These are phyloP conservation scores for Penicillium italicum DNA, from an alignment of 2,329 filamentous ascomycete genomes.

Conservation along the genomic window DNA sequence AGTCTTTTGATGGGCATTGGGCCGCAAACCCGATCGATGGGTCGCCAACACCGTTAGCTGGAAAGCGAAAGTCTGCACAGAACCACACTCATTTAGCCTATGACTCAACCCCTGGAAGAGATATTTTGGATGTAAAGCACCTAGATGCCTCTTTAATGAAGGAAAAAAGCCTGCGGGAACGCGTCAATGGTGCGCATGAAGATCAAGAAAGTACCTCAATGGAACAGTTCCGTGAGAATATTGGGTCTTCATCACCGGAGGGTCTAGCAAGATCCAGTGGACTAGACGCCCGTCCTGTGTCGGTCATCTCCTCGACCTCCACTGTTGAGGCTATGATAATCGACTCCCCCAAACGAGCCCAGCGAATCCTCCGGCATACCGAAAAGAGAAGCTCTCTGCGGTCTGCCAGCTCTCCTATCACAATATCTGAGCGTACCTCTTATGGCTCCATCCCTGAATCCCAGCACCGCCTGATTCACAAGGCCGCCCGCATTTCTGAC, in stretches of 20 bases:
- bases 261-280: slow-evolving; percentile 25
- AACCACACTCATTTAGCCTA: not conserved
- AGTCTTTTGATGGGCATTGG: slow-evolving; percentile 60
- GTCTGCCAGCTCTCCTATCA: slow-evolving; percentile 45
- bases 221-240: slow-evolving; percentile 49
- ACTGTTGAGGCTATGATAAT: slow-evolving; percentile 57
- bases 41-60: slow-evolving; percentile 15
- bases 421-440: slow-evolving; percentile 46
- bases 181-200: slow-evolving; percentile 29
- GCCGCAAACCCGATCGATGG: slow-evolving; percentile 18
- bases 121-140: slow-evolving; percentile 15
- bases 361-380: slow-evolving; percentile 51
- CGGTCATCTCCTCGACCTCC: slow-evolving; percentile 51
- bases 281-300: slow-evolving; percentile 43
- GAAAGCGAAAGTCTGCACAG: slow-evolving; percentile 10
- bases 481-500: slow-evolving; percentile 49
- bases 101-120: not conserved
- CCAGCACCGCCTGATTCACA: slow-evolving; percentile 51
- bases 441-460: slow-evolving; percentile 42
- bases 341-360: slow-evolving; percentile 46
- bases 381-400: slow-evolving; percentile 53
- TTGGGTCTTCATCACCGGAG: slow-evolving; percentile 48
- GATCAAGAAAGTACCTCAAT: slow-evolving; percentile 37
- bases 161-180: slow-evolving; percentile 34
- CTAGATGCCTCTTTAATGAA: slow-evolving; percentile 24